Conservation (phyloP, 1,139 yeast genomes). For the Kodamaea derodonti region DNA sequence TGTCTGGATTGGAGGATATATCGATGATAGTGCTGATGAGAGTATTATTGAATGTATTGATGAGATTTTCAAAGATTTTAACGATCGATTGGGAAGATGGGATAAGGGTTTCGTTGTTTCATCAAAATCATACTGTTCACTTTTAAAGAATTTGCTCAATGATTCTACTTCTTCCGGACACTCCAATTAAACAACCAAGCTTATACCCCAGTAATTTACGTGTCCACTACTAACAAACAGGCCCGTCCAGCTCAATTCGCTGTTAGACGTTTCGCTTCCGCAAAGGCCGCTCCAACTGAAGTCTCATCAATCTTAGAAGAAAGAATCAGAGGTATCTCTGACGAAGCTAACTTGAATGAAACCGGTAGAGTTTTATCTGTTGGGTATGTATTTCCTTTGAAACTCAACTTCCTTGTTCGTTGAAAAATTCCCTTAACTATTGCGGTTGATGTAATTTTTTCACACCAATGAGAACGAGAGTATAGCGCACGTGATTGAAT, state of each 20-base stretch:
- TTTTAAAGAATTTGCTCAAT: no score
- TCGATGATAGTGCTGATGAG: no score
- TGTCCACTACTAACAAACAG: constrained; percentile 33
- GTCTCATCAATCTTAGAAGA: constrained; percentile 98
- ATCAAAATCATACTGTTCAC: no score
- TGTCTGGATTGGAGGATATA: no score
- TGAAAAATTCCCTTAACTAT: constrained; percentile 1
- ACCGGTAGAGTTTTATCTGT: constrained; percentile 99
- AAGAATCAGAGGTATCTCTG: constrained; percentile 98
- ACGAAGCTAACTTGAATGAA: constrained; percentile 96
- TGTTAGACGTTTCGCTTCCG: constrained; percentile 82
- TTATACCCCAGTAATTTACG: no score
- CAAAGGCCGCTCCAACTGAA: constrained; percentile 99
- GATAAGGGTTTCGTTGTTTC: no score
- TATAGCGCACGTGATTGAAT: background rate
- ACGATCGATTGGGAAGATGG: no score
- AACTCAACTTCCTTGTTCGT: constrained; percentile 1
- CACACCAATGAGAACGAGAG: background rate
- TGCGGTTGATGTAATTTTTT: background rate
- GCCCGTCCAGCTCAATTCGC: constrained; percentile 70
- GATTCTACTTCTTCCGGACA: no score
- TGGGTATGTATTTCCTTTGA: constrained; percentile 26
- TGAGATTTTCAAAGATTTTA: no score
- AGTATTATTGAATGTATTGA: no score
- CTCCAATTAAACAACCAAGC: no score